Evolutionary conservation across 345 rosid genomes (phyloP), one percentile per base, ranked within the genome.

Genomic region (Geranium rotundifolium): DNA sequence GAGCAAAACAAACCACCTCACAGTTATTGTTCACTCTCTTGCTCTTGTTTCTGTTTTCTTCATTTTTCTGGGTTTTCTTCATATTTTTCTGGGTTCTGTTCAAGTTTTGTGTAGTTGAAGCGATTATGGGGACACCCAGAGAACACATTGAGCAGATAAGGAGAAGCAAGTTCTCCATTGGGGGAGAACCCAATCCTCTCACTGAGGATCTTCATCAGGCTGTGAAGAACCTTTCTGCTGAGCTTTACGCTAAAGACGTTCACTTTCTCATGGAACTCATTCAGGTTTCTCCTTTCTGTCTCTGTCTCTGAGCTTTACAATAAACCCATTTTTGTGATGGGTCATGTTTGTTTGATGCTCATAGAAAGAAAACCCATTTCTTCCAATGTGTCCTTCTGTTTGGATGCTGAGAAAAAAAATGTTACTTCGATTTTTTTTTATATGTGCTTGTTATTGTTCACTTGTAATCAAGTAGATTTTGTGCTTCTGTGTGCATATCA

Each of bases 261-360:
- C 92, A 86, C 67, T 80, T 84, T 57, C 80, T 86, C 18, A 84
- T 86, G 93, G 89, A 86, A 27, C 83, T 86, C 2, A 81, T 86
- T 12, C 89, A 86, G 85, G 92, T 76, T 6, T 13, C 5, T 3
- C 23, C 41, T 55, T 23, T 3, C 15, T 15, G 29, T 16, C 20
- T 61, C 16, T 20, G n/a, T n/a, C n/a, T n/a, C n/a, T n/a, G n/a
- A n/a, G n/a, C n/a, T n/a, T n/a, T n/a, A n/a, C n/a, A n/a, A n/a
- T n/a, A n/a, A n/a, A n/a, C 7, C 13, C 64, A 19, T 37, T 15
- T 5, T 0, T 41, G 50, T 41, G 12, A 7, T 31, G n/a, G 41
- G 8, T 34, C 8, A 8, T 8, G 4, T 34, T 41, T 6, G 13
- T 6, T 41, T 6, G 5, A 12, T 13, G 5, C 50, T 41, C 10